These are phyloP conservation scores for Suaeda aralocaspica DNA, from an alignment of 148 eudicot species.

Conservation along the genomic window DNA sequence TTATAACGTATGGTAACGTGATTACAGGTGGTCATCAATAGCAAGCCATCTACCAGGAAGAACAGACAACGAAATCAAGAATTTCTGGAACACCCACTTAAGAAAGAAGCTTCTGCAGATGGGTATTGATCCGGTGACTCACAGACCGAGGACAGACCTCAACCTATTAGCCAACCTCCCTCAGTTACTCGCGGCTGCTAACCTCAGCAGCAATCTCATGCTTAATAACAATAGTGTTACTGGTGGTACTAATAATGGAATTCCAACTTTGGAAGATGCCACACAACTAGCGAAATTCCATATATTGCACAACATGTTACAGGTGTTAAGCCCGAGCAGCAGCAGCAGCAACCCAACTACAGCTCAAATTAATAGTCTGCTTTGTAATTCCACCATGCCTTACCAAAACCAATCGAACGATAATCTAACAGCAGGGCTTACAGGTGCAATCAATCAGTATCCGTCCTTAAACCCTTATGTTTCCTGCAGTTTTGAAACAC, in stretches of 20 bases:
- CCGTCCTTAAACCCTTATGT: neutral
- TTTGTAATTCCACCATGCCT: constrained; percentile 8
- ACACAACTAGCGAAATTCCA: constrained; percentile 49
- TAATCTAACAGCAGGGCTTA: constrained; percentile 1
- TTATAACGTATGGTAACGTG: too few relatives aligned
- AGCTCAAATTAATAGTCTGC: constrained; percentile 20
- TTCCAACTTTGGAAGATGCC: constrained; percentile 13
- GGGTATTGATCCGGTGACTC: constrained; percentile 64
- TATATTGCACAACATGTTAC: constrained; percentile 36
- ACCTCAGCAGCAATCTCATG: constrained; percentile 13
- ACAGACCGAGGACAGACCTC: constrained; percentile 50
- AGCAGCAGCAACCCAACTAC: constrained; percentile 18
- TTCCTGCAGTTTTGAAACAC: constrained; percentile 3
- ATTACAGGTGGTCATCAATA: constrained; percentile 56
- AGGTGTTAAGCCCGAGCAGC: constrained; percentile 32
- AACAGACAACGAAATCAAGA: constrained; percentile 59
- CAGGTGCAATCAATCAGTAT: constrained; percentile 1
- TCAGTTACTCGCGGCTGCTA: constrained; percentile 35
- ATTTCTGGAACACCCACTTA: constrained; percentile 57
- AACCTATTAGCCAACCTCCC: constrained; percentile 45
- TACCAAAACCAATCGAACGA: constrained; percentile 16
- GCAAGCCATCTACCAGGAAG: constrained; percentile 51
- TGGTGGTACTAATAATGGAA: neutral
- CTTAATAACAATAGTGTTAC: neutral
- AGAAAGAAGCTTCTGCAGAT: constrained; percentile 58